Evolutionary conservation across 805 yeast species (phyloP).

Genomic region (Candida takata): DNA sequence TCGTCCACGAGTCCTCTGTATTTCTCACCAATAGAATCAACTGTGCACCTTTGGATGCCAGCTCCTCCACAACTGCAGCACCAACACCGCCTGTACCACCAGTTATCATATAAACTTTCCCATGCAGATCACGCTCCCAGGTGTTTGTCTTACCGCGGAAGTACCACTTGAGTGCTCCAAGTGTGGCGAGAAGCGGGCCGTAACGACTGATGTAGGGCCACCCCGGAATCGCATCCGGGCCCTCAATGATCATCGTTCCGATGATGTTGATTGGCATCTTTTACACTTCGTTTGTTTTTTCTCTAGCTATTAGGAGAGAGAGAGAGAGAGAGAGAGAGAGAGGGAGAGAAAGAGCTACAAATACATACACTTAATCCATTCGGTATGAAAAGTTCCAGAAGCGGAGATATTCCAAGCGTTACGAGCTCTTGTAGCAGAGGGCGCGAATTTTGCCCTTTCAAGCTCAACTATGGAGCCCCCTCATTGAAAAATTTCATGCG

Average conservation of each 20-base stretch:
- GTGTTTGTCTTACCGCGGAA: conserved; percentile 76
- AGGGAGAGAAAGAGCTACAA: too few relatives aligned
- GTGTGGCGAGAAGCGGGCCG: conserved; percentile 46
- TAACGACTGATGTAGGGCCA: conserved; percentile 51
- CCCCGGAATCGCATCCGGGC: conserved; percentile 70
- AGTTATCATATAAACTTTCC: conserved; percentile 72
- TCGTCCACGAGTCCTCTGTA: conserved; percentile 61
- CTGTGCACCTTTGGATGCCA: conserved; percentile 85
- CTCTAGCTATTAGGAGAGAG: too few relatives aligned
- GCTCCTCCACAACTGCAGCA: conserved; percentile 60
- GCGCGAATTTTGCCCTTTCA: neutral
- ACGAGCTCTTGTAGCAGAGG: too few relatives aligned
- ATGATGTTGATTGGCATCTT: conserved; percentile 81
- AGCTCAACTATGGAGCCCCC: neutral
- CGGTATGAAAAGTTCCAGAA: too few relatives aligned
- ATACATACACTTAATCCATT: too few relatives aligned
- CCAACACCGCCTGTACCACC: conserved; percentile 98
- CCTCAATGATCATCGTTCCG: conserved; percentile 62
- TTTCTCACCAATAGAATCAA: conserved; percentile 64
- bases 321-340: too few relatives aligned
- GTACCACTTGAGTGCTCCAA: conserved; percentile 57
- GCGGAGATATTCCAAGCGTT: too few relatives aligned
- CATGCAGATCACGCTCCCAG: conserved; percentile 91
- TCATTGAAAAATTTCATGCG: neutral
- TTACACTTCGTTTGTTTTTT: neutral